Evolutionary conservation across 495 filamentous ascomycete species (phyloP).

Genomic region (Annulohypoxylon maeteangense): DNA sequence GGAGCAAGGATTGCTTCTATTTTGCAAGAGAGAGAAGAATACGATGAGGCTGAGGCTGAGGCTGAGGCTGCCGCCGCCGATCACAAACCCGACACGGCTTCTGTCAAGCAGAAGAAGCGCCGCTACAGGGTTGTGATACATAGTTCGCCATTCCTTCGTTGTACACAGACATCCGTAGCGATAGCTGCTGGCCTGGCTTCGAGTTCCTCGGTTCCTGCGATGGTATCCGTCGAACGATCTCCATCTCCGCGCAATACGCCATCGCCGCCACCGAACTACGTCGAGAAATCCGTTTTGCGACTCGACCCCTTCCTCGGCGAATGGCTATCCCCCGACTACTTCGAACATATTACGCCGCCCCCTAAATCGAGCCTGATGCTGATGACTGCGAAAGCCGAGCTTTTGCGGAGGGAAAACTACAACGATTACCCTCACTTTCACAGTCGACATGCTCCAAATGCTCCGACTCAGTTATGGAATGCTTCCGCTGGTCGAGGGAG

Average conservation of each 20-base stretch:
- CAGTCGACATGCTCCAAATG: slow-evolving; percentile 44
- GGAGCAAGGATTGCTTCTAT: slow-evolving; percentile 83
- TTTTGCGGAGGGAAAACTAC: slow-evolving; percentile 76
- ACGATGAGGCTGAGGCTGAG: slow-evolving; percentile 49
- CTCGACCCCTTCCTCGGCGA: slow-evolving; percentile 95
- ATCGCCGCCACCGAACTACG: slow-evolving; percentile 41
- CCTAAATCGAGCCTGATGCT: slow-evolving; percentile 88
- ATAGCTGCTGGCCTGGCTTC: slow-evolving; percentile 89
- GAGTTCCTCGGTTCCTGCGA: slow-evolving; percentile 54
- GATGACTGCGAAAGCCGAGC: slow-evolving; percentile 83
- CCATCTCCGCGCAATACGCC: slow-evolving; percentile 43
- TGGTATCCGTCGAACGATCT: slow-evolving; percentile 47
- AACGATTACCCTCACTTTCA: slow-evolving; percentile 58
- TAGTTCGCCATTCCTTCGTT: slow-evolving; percentile 90
- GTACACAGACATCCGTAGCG: slow-evolving; percentile 90
- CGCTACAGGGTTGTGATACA: slow-evolving; percentile 87
- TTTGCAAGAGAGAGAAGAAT: slow-evolving; percentile 61
- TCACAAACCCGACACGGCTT: slow-evolving; percentile 30
- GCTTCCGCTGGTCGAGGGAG: slow-evolving; percentile 31
- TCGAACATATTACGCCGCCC: slow-evolving; percentile 88
- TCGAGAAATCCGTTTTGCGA: slow-evolving; percentile 70
- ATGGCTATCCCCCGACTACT: slow-evolving; percentile 94
- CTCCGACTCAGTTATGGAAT: slow-evolving; percentile 55
- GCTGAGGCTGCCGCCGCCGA: slow-evolving; percentile 44
- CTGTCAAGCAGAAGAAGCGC: slow-evolving; percentile 55